A percentile compares a stretch with the other conserved stretches of the same genome.
Conservation (phyloP, 2,329 filamentous ascomycete species). For the Verticillium albo-atrum region DNA sequence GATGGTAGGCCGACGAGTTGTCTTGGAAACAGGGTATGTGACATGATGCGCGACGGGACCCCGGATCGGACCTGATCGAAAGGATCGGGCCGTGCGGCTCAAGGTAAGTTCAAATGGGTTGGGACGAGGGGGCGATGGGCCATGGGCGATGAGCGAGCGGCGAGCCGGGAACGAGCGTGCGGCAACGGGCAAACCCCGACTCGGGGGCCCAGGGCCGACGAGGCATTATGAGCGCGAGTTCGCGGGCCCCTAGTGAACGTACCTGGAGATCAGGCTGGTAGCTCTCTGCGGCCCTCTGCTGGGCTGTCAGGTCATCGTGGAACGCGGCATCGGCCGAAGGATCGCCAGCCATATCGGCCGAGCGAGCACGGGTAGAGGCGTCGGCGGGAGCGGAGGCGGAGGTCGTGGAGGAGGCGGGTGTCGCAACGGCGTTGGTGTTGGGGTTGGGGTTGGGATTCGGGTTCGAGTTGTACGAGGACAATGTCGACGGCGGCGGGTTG, state of each 20-base stretch:
- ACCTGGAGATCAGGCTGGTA: constrained; percentile 57
- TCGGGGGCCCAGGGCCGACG: background rate
- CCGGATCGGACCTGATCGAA: background rate
- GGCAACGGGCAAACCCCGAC: background rate
- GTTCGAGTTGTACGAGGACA: constrained; percentile 3
- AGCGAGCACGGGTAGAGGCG: constrained; percentile 8
- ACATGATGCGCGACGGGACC: background rate
- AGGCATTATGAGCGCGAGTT: background rate
- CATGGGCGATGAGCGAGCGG: background rate
- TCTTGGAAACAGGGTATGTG: background rate
- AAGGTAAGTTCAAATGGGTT: background rate
- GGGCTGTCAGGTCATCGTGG: constrained; percentile 45
- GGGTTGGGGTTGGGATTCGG: constrained; percentile 8
- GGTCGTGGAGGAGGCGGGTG: constrained; percentile 3
- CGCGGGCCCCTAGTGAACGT: constrained; percentile 18
- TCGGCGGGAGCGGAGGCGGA: constrained; percentile 5
- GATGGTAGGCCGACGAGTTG: background rate
- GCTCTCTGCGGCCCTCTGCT: constrained; percentile 56
- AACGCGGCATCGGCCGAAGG: constrained; percentile 16
- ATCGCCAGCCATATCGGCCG: constrained; percentile 30
- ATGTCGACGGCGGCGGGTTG: background rate
- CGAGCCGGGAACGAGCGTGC: background rate
- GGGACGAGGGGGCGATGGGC: background rate
- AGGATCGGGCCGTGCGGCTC: constrained; percentile 1
- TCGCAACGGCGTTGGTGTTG: constrained; percentile 6